Evolutionary conservation across 441 rosid species (phyloP).

Genomic region (Syzygium malaccense): DNA sequence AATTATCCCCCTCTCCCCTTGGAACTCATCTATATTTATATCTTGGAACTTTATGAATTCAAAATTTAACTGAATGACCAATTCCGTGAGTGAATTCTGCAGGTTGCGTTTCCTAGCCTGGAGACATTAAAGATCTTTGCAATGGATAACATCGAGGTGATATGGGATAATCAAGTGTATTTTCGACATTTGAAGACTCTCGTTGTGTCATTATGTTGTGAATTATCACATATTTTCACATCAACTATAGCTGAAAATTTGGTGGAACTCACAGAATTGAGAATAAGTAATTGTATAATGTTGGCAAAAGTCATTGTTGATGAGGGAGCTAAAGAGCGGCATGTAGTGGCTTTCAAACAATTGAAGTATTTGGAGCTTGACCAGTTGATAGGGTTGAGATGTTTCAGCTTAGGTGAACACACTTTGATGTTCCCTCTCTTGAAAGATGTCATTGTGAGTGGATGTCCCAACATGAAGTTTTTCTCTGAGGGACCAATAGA

Average conservation of each 20-base stretch:
- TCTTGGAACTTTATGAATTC: background rate
- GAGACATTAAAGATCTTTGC: background rate
- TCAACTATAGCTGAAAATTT: background rate
- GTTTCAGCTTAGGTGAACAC: background rate
- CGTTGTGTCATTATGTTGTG: rapidly evolving
- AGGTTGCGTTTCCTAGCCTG: background rate
- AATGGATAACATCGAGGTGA: background rate
- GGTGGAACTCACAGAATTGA: background rate
- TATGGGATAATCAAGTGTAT: background rate
- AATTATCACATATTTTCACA: background rate
- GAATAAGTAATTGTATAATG: background rate
- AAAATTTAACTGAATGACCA: background rate
- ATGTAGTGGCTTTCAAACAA: background rate
- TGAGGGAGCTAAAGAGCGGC: background rate
- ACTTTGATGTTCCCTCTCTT: background rate
- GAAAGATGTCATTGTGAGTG: background rate
- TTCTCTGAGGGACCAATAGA: background rate
- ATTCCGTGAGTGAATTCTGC: rapidly evolving
- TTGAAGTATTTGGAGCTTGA: background rate
- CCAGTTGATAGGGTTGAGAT: background rate
- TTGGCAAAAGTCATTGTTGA: background rate
- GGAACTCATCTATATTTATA: background rate
- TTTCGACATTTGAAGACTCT: background rate
- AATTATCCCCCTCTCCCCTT: background rate
- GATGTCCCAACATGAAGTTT: background rate